Evolutionary conservation across 179 eudicot genomes (phyloP), one percentile per base, ranked within the genome.

Genomic region (Dionaea muscipula): DNA sequence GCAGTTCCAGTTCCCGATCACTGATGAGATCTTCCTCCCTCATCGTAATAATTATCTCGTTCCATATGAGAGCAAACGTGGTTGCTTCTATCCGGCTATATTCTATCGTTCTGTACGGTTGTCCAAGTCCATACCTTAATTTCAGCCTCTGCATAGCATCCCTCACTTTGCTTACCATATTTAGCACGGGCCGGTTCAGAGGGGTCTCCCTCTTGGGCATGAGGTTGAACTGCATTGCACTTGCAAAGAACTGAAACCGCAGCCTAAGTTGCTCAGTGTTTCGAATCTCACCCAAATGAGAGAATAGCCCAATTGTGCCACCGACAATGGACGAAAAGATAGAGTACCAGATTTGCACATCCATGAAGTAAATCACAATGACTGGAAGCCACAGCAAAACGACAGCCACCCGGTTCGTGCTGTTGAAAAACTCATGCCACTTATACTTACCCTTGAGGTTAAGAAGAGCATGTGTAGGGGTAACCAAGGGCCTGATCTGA

Each of bases 241-340:
- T 80, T 3, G 94, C 86, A 61, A 90, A 90, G 78, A 90, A 90
- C 75, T 84, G 97, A 66, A 86, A 90, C 60, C 97, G 77, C 21
- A 90, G 81, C 74, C 95, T 83, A 39, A 90, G 80, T 65, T 90
- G 97, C 59, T 68, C 51, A 8, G 78, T 75, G 54, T 75, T 90
- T 55, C 97, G 77, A 60, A 90, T 90, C 72, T 90, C 97, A 8
- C 97, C 97, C 65, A 90, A 65, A 69, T 90, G 97, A 1, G 94
- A 80, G 59, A 90, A 75, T 51, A 90, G 55, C 39, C 97, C 97
- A 39, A 82, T 63, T 25, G 45, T n/a, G 17, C 79, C 80, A 43
- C 97, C 97, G 43, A 64, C 82, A 23, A 83, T 21, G 0, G 97
- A 78, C 6, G 94, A 81, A 43, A 56, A 78, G 15, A 86, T 68